Evolutionary conservation across 2,329 filamentous ascomycete genomes (phyloP).

Genomic region (Triangularia setosa): DNA sequence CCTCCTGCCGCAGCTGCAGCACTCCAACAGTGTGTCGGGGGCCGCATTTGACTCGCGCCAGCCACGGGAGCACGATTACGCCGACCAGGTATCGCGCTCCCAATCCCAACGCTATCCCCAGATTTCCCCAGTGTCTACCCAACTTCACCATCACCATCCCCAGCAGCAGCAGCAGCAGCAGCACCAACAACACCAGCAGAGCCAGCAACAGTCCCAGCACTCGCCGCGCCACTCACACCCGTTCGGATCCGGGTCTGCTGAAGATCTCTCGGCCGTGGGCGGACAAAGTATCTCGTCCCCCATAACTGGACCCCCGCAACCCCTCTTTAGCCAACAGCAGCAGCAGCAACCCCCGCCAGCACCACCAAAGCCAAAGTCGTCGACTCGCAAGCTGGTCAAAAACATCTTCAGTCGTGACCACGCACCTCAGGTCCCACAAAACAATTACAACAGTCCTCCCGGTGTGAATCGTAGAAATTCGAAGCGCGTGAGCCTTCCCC

Average conservation of each 20-base stretch:
- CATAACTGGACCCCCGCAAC: constrained; percentile 24
- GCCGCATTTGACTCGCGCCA: constrained; percentile 25
- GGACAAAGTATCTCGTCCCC: constrained; percentile 18
- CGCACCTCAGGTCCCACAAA: constrained; percentile 29
- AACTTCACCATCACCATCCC: constrained; percentile 27
- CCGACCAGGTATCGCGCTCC: constrained; percentile 46
- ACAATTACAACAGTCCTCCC: constrained; percentile 45
- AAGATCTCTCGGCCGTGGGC: constrained; percentile 21
- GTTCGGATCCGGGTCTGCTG: constrained; percentile 20
- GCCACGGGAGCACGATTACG: constrained; percentile 39
- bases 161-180: constrained; percentile 27
- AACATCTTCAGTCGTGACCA: constrained; percentile 38
- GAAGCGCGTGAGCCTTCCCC: constrained; percentile 51
- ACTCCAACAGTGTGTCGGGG: constrained; percentile 33
- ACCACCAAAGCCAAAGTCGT: constrained; percentile 39
- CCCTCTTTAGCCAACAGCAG: constrained; percentile 11
- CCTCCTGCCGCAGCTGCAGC: constrained; percentile 39
- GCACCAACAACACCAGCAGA: constrained; percentile 15
- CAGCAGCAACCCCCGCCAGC: constrained; percentile 19
- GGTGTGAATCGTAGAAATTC: constrained; percentile 50
- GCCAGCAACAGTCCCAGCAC: constrained; percentile 9
- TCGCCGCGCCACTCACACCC: constrained; percentile 12
- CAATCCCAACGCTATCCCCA: constrained; percentile 48
- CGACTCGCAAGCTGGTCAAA: constrained; percentile 52
- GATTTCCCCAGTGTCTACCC: constrained; percentile 27